Base-by-base conservation (phyloP, 768 basidiomycete genomes). In the Lyophyllum semitale region DNA sequence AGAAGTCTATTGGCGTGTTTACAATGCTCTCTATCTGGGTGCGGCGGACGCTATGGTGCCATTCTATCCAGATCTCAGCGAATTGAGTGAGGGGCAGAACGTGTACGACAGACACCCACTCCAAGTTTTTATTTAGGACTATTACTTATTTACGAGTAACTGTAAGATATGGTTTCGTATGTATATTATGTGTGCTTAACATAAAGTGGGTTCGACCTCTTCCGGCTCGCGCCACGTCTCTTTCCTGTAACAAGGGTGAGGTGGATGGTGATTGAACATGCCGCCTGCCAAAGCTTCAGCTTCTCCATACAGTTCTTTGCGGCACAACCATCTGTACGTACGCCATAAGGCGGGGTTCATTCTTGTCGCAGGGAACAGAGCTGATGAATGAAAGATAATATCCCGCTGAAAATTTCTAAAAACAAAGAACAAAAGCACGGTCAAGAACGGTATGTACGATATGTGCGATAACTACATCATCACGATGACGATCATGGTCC, bases 1-100 rank as follows among this genome's bases (percentile, higher is more conserved):
- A 53, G 97, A 99, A 77, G 93, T 96, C 2, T 98, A 98, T 70
- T 98, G 96, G 96, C 84, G 94, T 35, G 77, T 96, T 57, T 98
- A 98, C 77, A 98, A 97, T 72, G 86, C 94, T 27, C 73, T 97
- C 43, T 98, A 98, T 67, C 83, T 98, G 27, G 95, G 95, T 26
- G 90, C 95, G 1, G 69, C 84, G 40, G 95, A 98, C 66, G 87
- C 96, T 4, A 79, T 98, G 73, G 95, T 98, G 7, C 94, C 95
- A 0, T 97, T 95, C 77, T 96, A 94, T 69, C 93, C 96, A 23
- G 92, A 95, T 66, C 77, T 98, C 20, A 81, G 89, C 2, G 94
- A 96, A 66, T 77, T 96, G 51, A 93, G 88, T 57, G 95, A 98
- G 74, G 89, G 93, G 40, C 87, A 91, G 72, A 95, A 95, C 68